Conservation (phyloP, 129 eudicot genomes). For the Kitagawia praeruptora region DNA sequence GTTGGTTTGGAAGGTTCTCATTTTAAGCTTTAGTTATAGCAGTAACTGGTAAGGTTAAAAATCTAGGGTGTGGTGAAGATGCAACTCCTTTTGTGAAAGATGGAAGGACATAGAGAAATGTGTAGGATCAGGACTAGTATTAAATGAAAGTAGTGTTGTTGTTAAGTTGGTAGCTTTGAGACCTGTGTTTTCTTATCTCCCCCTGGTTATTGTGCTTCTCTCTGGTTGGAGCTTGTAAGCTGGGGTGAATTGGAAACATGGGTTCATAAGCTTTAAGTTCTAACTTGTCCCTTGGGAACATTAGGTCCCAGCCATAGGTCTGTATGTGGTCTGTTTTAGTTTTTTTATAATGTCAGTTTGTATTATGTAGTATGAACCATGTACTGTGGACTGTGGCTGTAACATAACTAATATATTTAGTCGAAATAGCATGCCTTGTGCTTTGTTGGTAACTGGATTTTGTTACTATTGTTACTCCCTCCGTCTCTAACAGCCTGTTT, state of each 20-base stretch:
- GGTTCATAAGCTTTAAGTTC: neutral
- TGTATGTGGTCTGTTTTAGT: neutral
- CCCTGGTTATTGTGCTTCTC: neutral
- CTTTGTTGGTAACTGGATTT: neutral
- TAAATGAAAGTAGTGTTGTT: neutral
- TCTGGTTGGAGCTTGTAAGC: neutral
- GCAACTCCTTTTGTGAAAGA: slow-evolving; percentile 4
- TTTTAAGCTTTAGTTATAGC: slow-evolving; percentile 1
- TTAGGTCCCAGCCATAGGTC: neutral
- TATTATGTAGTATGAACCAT: neutral
- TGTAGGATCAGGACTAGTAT: neutral
- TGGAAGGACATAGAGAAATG: neutral
- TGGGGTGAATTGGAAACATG: slow-evolving; percentile 3
- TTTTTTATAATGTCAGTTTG: neutral
- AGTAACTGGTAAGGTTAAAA: neutral
- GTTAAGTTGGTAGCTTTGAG: neutral
- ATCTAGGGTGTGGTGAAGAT: neutral
- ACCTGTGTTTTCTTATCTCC: slow-evolving; percentile 4
- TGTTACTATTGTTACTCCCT: no score
- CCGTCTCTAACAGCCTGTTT: no score
- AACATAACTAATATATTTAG: no score
- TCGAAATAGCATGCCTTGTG: no score
- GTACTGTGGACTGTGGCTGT: neutral
- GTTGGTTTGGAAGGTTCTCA: neutral
- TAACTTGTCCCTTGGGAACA: neutral